Evolutionary conservation across 495 filamentous ascomycete species (phyloP).

Genomic region (Hypoxylon crocopeplum): DNA sequence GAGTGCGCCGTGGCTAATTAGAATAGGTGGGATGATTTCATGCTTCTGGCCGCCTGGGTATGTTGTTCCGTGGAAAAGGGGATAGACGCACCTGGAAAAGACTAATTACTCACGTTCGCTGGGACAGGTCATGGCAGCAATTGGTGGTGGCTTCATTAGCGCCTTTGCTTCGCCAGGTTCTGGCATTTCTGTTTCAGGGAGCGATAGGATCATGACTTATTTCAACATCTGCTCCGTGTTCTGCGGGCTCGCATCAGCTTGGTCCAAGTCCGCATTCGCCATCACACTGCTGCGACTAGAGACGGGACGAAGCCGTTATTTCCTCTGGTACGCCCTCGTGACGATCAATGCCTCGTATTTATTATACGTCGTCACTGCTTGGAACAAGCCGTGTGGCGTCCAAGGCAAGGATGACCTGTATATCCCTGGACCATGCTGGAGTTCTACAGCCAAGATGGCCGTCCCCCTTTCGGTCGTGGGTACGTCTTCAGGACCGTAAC

Average conservation of each 20-base stretch:
- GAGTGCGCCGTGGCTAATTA: not conserved
- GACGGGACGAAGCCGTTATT: constrained; percentile 3
- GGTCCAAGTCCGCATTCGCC: constrained; percentile 36
- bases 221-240: constrained; percentile 23
- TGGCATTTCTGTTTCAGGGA: constrained; percentile 1
- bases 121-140: constrained; percentile 12
- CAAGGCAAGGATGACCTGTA: constrained; percentile 9
- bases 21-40: constrained; percentile 15
- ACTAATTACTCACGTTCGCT: not conserved
- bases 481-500: not conserved
- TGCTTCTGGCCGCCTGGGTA: constrained; percentile 21
- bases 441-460: constrained; percentile 10
- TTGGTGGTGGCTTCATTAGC: constrained; percentile 15
- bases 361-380: constrained; percentile 20
- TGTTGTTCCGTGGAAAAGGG: too few relatives aligned
- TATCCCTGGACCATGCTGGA: constrained; percentile 32
- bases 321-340: constrained; percentile 28
- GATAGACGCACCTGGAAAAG: too few relatives aligned
- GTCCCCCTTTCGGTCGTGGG: constrained; percentile 23
- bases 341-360: constrained; percentile 26
- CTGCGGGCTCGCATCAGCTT: constrained; percentile 29
- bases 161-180: constrained; percentile 12
- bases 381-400: constrained; percentile 21
- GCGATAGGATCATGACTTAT: constrained; percentile 16
- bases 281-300: constrained; percentile 31